Base-by-base conservation (phyloP, 2,329 filamentous ascomycete species). In the Zymoseptoria passerinii region DNA sequence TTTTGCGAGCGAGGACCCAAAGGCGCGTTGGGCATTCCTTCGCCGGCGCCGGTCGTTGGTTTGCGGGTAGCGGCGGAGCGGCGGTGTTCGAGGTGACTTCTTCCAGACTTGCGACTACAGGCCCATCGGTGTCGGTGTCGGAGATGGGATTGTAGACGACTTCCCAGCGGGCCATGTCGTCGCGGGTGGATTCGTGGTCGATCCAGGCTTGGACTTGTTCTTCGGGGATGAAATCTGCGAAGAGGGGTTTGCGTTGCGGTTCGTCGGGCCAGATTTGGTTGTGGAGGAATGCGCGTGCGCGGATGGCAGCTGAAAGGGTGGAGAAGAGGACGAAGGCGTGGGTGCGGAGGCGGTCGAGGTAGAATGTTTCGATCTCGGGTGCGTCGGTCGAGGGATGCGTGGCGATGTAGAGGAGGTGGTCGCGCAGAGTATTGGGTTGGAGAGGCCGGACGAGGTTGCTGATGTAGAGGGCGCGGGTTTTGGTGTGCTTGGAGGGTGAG, bases 371-470 rank as follows among this genome's bases (percentile, higher is more conserved):
- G 48, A 96, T 78, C 5, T 59, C 55, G 4, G 62, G 71, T 53
- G 85, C 77, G 1, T 78, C 73, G 2, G 79, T 72, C 19, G 76
- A 72, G 20, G 58, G 54, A 27, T 40, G 55, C 2, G 84, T 79
- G 1, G 90, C 89, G 48, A 96, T 81, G 6, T 81, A 76, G 50
- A 82, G 71, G 4, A 97, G 79, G 68, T 96, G 85, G 1, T 81
- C 79, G 66, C 83, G 83, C 1, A 97, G 81, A 18, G 79, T 78
- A 27, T 78, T 76, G 0, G 84, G 81, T 59, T 90, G 87, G 20
- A 97, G 78, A 8, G 94, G 92, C 52, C 92, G 86, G 84, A 95
- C 92, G 56, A 97, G 83, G 68, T 96, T 87, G 72, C 87, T 86
- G 66, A 97, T 94, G 75, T 96, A 97, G 52, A 97, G 77, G 16